These are phyloP conservation scores for Hevea brasiliensis DNA, from an alignment of 345 rosid species.

Conservation along the genomic window DNA sequence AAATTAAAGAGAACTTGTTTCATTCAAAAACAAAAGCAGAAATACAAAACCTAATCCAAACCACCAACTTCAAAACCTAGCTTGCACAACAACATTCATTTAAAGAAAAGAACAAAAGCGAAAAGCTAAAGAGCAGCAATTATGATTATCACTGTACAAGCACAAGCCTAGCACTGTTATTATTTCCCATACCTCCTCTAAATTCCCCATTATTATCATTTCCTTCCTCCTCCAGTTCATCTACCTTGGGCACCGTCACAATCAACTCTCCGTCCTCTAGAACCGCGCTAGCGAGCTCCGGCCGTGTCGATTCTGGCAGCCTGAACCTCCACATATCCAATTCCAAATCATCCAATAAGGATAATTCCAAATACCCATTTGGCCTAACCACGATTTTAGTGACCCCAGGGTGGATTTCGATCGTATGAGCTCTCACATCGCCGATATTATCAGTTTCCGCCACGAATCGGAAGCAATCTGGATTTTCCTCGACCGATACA, in stretches of 20 bases:
- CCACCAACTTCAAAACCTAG: conserved; percentile 22
- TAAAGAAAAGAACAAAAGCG: conserved; percentile 4
- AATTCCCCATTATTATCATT: conserved; percentile 42
- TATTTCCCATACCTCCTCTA: conserved; percentile 76
- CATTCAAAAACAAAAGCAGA: conserved; percentile 26
- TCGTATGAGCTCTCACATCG: conserved; percentile 70
- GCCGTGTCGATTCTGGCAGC: conserved; percentile 78
- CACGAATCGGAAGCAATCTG: conserved; percentile 78
- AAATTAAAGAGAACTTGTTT: conserved; percentile 17
- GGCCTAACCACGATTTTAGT: conserved; percentile 82
- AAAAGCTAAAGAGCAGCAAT: conserved; percentile 12
- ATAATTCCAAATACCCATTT: conserved; percentile 54
- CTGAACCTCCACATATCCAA: conserved; percentile 95
- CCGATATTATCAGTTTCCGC: conserved; percentile 68
- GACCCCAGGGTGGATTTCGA: conserved; percentile 89
- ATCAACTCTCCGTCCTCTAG: conserved; percentile 67
- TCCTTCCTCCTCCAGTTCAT: conserved; percentile 39
- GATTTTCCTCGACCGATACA: conserved; percentile 70
- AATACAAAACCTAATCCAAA: conserved; percentile 15
- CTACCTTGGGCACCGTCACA: conserved; percentile 86
- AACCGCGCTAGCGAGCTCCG: conserved; percentile 89
- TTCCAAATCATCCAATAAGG: conserved; percentile 66
- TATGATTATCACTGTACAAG: conserved; percentile 67
- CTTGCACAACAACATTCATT: conserved; percentile 28
- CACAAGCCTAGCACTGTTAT: conserved; percentile 58